Evolutionary conservation across 106 monocot genomes (phyloP).

Genomic region (Xerophyta viscosa): DNA sequence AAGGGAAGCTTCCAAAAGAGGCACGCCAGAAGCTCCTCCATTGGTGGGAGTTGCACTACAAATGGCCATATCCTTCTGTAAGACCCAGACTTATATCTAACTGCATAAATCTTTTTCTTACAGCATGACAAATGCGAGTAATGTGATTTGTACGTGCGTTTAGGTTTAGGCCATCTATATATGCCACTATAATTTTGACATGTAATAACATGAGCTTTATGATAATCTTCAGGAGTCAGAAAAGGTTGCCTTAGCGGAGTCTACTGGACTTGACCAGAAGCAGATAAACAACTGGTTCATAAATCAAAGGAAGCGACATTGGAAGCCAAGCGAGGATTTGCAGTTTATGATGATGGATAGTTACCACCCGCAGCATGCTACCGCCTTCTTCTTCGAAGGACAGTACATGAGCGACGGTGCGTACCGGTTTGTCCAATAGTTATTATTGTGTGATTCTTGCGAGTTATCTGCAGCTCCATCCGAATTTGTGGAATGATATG

Average conservation of each 20-base stretch:
- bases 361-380: slow-evolving; percentile 15
- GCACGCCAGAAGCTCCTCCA: slow-evolving; percentile 61
- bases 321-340: slow-evolving; percentile 20
- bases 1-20: slow-evolving; percentile 68
- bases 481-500: too few relatives aligned
- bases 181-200: too few relatives aligned
- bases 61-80: slow-evolving; percentile 82
- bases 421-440: slow-evolving; percentile 20
- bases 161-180: too few relatives aligned
- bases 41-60: slow-evolving; percentile 79
- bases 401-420: slow-evolving; percentile 24
- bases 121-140: too few relatives aligned
- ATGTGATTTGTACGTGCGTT: too few relatives aligned
- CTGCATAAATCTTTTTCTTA: too few relatives aligned
- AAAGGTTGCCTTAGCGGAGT: slow-evolving; percentile 16
- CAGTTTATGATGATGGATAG: slow-evolving; percentile 16
- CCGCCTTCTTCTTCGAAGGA: slow-evolving; percentile 27
- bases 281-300: slow-evolving; percentile 20
- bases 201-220: too few relatives aligned
- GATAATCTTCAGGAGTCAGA: slow-evolving; percentile 5
- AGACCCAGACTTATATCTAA: too few relatives aligned
- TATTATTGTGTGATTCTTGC: too few relatives aligned
- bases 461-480: too few relatives aligned
- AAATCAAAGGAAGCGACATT: slow-evolving; percentile 15
- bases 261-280: slow-evolving; percentile 16